Evolutionary conservation across 192 early-diverging fungal genomes (phyloP).

Genomic region (Backusella australiensis): DNA sequence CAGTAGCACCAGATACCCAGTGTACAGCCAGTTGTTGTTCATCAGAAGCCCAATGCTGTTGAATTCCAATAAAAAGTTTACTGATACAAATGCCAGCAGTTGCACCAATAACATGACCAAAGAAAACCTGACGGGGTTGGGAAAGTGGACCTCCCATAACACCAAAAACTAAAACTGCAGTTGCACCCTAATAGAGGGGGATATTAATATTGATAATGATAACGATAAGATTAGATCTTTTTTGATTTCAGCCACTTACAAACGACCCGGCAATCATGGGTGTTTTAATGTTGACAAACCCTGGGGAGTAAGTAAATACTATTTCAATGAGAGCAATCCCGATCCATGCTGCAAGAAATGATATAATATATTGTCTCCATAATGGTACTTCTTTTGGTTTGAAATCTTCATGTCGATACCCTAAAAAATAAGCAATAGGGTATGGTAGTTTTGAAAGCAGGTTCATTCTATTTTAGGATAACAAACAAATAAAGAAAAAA

Average conservation of each 20-base stretch:
- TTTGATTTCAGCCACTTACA: slow-evolving; percentile 25
- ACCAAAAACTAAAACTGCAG: slow-evolving; percentile 60
- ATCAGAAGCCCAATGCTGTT: slow-evolving; percentile 17
- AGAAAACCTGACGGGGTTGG: slow-evolving; percentile 51
- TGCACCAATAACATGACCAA: slow-evolving; percentile 46
- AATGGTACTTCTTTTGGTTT: neutral
- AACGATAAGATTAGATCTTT: neutral
- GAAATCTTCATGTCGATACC: slow-evolving; percentile 10
- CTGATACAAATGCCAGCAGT: slow-evolving; percentile 43
- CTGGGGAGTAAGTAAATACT: slow-evolving; percentile 13
- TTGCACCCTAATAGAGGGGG: slow-evolving; percentile 47
- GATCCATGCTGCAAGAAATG: slow-evolving; percentile 29
- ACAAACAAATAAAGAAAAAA: neutral
- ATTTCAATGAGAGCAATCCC: slow-evolving; percentile 26
- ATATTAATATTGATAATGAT: neutral
- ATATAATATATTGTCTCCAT: slow-evolving; percentile 29
- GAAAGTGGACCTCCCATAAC: slow-evolving; percentile 58
- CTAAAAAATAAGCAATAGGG: slow-evolving; percentile 16
- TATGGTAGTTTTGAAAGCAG: slow-evolving; percentile 8
- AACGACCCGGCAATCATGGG: slow-evolving; percentile 32
- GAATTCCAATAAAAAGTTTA: slow-evolving; percentile 37
- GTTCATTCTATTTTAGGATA: slow-evolving; percentile 2
- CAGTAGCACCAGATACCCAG: slow-evolving; percentile 50
- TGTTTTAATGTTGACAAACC: slow-evolving; percentile 11
- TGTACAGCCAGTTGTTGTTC: slow-evolving; percentile 34